Percentiles rank a stretch among this genome's conserved stretches.
phyloP scores from a whole-genome alignment of 2,329 filamentous ascomycete species.

The Fusarium sp. region DNA sequence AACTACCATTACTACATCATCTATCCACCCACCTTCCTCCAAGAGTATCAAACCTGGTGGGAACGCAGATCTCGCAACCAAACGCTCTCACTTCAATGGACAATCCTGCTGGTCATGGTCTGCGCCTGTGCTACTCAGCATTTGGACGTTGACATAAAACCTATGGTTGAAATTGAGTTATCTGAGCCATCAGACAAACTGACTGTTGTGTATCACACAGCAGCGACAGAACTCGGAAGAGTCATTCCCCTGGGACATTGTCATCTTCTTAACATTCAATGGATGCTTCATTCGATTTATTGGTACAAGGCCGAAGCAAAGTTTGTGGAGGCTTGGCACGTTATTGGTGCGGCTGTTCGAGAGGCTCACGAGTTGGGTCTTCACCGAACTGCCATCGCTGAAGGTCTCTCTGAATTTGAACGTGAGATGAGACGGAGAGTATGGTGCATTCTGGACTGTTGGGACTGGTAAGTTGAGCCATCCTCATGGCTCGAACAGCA shows the following conservation, averaged over 20 bases:
- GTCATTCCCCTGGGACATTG: conserved; percentile 49
- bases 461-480: conserved; percentile 50
- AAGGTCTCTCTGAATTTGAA: conserved; percentile 48
- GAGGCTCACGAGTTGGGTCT: conserved; percentile 50
- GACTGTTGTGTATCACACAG: conserved; percentile 48
- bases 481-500: not conserved
- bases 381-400: conserved; percentile 44
- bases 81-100: conserved; percentile 50
- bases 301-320: conserved; percentile 51
- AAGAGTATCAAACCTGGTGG: conserved; percentile 53
- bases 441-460: conserved; percentile 52
- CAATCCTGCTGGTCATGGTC: conserved; percentile 51
- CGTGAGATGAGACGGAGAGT: conserved; percentile 50
- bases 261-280: conserved; percentile 50
- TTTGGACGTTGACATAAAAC: conserved; percentile 44
- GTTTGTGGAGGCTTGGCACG: conserved; percentile 52
- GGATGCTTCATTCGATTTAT: conserved; percentile 50
- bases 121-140: conserved; percentile 53
- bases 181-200: conserved; percentile 42
- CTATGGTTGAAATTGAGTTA: conserved; percentile 47
- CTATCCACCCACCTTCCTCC: conserved; percentile 49
- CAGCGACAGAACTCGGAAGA: conserved; percentile 47
- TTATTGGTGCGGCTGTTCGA: conserved; percentile 48
- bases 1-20: conserved; percentile 55
- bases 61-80: conserved; percentile 39